A percentile compares a stretch with the other conserved stretches of the same genome.
phyloP scores from a whole-genome alignment of 306 rosid species.

The Cucumis hystrix region DNA sequence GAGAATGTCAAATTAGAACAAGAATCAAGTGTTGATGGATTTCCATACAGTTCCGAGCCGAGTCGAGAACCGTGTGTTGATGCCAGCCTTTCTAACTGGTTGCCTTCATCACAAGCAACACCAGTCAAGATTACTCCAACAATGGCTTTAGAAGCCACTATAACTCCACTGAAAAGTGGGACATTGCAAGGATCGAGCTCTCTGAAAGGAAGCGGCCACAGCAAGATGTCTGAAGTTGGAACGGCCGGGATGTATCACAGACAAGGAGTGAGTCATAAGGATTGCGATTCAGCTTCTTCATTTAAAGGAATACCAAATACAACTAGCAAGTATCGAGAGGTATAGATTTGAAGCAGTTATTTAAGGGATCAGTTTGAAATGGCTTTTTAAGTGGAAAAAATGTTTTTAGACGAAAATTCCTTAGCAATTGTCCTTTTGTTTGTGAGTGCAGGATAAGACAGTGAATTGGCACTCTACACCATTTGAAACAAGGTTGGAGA shows the following conservation, averaged over 20 bases:
- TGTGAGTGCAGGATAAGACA: conserved; percentile 61
- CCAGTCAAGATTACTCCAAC: not conserved
- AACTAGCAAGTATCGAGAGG: conserved; percentile 89
- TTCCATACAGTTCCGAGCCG: conserved; percentile 24
- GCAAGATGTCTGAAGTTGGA: not conserved
- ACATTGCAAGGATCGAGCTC: not conserved
- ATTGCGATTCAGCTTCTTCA: conserved; percentile 26
- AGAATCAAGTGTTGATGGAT: conserved; percentile 11
- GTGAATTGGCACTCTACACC: conserved; percentile 82
- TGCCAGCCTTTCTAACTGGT: conserved; percentile 86
- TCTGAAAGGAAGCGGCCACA: not conserved
- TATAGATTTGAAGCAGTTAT: conserved; percentile 19
- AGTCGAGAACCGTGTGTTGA: conserved; percentile 47
- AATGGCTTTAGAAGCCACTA: not conserved
- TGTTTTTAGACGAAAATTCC: too few relatives aligned
- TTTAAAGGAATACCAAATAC: conserved; percentile 79
- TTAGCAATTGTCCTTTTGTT: conserved; percentile 1
- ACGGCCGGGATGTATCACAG: not conserved
- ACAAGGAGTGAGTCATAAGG: not conserved
- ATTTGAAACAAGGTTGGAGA: conserved; percentile 74
- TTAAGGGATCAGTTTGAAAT: not conserved
- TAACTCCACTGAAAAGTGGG: not conserved
- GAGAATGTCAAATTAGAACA: conserved; percentile 26
- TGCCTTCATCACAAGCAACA: conserved; percentile 37
- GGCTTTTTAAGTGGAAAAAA: too few relatives aligned